A percentile compares a stretch with the other conserved stretches of the same genome.
These are phyloP conservation scores for Alternaria novae-zelandiae DNA, from an alignment of 2,329 filamentous ascomycete genomes.

Conservation along the genomic window DNA sequence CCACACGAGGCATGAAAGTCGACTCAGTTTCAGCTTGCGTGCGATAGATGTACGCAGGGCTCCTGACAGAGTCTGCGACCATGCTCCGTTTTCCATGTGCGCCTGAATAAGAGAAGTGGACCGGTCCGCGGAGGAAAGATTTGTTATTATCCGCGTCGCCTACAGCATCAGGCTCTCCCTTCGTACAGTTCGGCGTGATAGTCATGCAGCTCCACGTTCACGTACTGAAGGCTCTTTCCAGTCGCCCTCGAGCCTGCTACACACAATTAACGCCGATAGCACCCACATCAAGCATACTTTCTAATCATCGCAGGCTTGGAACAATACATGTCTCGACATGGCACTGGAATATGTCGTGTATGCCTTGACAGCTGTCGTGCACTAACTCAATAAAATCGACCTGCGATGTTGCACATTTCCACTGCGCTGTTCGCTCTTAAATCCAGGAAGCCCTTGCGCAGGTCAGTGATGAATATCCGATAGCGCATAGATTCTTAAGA, in stretches of 20 bases:
- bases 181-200: neutral
- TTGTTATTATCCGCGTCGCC: neutral
- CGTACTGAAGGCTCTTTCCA: neutral
- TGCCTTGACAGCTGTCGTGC: neutral
- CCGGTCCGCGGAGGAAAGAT: neutral
- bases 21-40: neutral
- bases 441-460: neutral
- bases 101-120: neutral
- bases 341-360: neutral
- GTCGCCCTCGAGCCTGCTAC: neutral
- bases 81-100: neutral
- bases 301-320: neutral
- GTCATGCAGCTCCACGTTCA: neutral
- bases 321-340: neutral
- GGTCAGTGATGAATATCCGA: neutral
- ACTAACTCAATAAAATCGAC: no score
- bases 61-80: neutral
- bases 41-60: neutral
- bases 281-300: neutral
- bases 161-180: neutral
- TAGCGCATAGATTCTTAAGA: neutral
- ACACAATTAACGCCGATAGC: neutral
- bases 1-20: conserved; percentile 1
- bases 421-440: neutral
- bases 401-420: no score